Percentiles rank a stretch among this genome's conserved stretches.
Conservation (phyloP, 2,329 filamentous ascomycete species). For the Clarireedia homoeocarpa region DNA sequence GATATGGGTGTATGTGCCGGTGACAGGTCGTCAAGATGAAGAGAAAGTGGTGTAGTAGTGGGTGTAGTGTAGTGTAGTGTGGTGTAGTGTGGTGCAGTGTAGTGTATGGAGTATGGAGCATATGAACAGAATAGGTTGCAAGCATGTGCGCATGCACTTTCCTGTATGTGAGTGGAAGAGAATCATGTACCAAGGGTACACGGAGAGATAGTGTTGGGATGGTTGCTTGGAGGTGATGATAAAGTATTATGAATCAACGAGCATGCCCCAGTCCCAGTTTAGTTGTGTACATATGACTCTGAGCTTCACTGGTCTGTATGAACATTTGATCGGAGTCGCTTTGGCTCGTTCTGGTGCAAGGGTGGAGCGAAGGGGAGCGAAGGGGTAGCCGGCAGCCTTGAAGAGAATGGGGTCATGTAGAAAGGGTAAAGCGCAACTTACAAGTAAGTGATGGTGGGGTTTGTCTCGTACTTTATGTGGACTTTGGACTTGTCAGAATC, state of each 20-base stretch:
- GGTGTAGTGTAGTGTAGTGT: not conserved
- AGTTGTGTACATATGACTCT: not conserved
- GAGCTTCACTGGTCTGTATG: not conserved
- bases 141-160: conserved; percentile 13
- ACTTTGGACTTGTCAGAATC: not conserved
- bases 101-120: conserved; percentile 2
- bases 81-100: conserved; percentile 7
- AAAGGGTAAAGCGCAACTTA: not conserved
- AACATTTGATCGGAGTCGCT: too few species aligned
- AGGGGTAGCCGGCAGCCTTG: too few species aligned
- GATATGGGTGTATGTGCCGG: conserved; percentile 16
- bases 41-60: conserved; percentile 6
- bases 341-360: not conserved
- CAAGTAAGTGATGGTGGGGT: not conserved
- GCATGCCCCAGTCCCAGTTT: not conserved
- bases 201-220: conserved; percentile 1
- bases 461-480: not conserved
- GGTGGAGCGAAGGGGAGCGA: not conserved
- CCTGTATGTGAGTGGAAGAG: not conserved
- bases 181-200: not conserved
- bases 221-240: conserved; percentile 3
- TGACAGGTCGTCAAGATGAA: conserved; percentile 15
- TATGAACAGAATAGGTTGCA: not conserved
- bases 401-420: not conserved
- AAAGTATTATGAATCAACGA: not conserved